Evolutionary conservation across 2,329 filamentous ascomycete genomes (phyloP).

Genomic region (Claviceps africana): DNA sequence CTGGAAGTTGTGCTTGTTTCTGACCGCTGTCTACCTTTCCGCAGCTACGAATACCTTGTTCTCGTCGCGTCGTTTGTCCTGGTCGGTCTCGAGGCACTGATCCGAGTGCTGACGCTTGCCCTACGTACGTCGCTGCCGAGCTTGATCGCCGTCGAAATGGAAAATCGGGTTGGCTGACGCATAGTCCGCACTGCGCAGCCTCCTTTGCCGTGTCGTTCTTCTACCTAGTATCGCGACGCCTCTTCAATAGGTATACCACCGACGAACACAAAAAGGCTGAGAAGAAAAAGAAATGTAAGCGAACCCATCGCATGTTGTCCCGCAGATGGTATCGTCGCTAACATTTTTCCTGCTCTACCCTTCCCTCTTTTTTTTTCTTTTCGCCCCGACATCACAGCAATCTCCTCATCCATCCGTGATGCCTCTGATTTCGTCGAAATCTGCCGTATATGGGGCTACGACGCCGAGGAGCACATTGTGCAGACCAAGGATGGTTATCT

Average conservation of each 20-base stretch:
- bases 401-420: constrained; percentile 66
- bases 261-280: constrained; percentile 54
- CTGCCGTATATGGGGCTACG: constrained; percentile 83
- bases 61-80: constrained; percentile 73
- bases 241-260: constrained; percentile 70
- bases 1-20: neutral
- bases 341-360: too few relatives aligned
- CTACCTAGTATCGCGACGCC: constrained; percentile 65
- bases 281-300: constrained; percentile 49
- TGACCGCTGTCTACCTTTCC: neutral
- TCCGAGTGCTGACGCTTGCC: constrained; percentile 75
- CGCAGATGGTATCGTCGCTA: constrained; percentile 25
- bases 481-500: constrained; percentile 91
- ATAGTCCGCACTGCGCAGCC: constrained; percentile 41
- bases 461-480: constrained; percentile 89
- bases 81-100: constrained; percentile 66
- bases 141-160: constrained; percentile 8
- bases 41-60: constrained; percentile 72
- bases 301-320: constrained; percentile 9
- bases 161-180: constrained; percentile 11
- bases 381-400: constrained; percentile 27
- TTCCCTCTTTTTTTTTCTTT: constrained; percentile 23
- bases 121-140: constrained; percentile 47
- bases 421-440: constrained; percentile 87
- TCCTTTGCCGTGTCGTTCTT: constrained; percentile 67